Base-by-base conservation (phyloP, 345 rosid genomes). In the Abelmoschus esculentus region DNA sequence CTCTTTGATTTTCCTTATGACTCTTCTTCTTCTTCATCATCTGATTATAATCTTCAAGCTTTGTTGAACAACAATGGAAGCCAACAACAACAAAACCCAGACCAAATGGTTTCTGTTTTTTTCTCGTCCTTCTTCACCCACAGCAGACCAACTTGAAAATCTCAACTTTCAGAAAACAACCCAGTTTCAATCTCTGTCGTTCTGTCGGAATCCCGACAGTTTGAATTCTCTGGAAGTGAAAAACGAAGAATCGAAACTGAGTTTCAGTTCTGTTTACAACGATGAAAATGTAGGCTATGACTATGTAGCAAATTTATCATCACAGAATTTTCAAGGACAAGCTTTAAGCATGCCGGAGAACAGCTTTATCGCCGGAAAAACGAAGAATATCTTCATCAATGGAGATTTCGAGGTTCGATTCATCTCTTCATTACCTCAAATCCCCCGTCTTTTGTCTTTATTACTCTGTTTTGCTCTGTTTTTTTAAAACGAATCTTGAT, bases 281-380 rank as follows among this genome's bases (percentile, higher is more conserved):
- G 83, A 78, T 2, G 90, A 84, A 70, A 87, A 83, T 84, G 84
- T 62, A 36, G 78, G 26, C 26, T 22, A 22, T 22, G 26, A 22
- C 26, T 22, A 22, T 22, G 26, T 22, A 22, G 1, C 77, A 10
- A 85, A 77, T 61, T 73, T 52, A 6, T n/a, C 79, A 77, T 85
- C 84, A 83, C 97, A 83, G 36, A 81, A 65, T 58, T 71, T 80
- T 7, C 80, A 77, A 59, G 76, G 71, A 22, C 89, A 81, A 4
- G 44, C 70, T 34, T 63, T 85, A 3, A 87, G 85, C 40, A 5
- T 36, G 7, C 40, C 40, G 40, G 40, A 36, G 40, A 36, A 36
- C 40, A 36, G 5, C 5, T 0, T 6, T 36, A 5, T 36, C 8
- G 40, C 40, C 40, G 40, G 40, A 36, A 36, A 36, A 36, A 36